These are phyloP conservation scores for Candida maris DNA, from an alignment of 805 yeast species.

Conservation along the genomic window DNA sequence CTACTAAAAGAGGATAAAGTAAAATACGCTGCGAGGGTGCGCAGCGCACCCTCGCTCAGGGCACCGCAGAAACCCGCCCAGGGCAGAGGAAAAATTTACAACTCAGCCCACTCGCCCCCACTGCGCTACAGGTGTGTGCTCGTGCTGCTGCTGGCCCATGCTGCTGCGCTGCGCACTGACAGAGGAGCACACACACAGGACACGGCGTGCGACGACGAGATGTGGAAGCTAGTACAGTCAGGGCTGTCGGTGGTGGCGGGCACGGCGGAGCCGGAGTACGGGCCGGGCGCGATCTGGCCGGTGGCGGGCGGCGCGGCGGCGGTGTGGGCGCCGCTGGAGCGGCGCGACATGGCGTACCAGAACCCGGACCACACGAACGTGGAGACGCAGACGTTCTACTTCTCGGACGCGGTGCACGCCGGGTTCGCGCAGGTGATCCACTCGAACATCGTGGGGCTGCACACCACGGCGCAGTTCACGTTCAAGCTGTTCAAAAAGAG, in stretches of 20 bases:
- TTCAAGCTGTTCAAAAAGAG: constrained; percentile 67
- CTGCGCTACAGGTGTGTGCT: no score
- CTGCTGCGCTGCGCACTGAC: not conserved
- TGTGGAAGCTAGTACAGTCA: constrained; percentile 35
- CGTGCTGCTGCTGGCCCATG: no score
- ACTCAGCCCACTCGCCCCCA: no score
- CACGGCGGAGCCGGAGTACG: constrained; percentile 95
- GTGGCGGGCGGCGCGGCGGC: constrained; percentile 53
- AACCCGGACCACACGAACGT: constrained; percentile 81
- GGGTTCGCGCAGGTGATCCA: constrained; percentile 96
- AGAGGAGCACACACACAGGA: no score
- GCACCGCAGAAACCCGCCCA: no score
- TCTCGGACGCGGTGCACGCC: constrained; percentile 57
- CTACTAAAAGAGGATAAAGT: no score
- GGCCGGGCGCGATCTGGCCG: constrained; percentile 88
- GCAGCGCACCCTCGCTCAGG: no score
- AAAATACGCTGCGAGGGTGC: no score
- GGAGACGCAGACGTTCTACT: constrained; percentile 92
- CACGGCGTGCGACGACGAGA: no score
- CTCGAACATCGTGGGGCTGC: constrained; percentile 84
- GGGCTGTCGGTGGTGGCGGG: constrained; percentile 89
- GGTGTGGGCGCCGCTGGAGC: constrained; percentile 54
- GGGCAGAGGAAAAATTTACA: no score
- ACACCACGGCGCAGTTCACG: constrained; percentile 90
- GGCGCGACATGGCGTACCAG: constrained; percentile 73